Evolutionary conservation across 2,329 filamentous ascomycete species (phyloP).

Genomic region (Xylaria sp.): DNA sequence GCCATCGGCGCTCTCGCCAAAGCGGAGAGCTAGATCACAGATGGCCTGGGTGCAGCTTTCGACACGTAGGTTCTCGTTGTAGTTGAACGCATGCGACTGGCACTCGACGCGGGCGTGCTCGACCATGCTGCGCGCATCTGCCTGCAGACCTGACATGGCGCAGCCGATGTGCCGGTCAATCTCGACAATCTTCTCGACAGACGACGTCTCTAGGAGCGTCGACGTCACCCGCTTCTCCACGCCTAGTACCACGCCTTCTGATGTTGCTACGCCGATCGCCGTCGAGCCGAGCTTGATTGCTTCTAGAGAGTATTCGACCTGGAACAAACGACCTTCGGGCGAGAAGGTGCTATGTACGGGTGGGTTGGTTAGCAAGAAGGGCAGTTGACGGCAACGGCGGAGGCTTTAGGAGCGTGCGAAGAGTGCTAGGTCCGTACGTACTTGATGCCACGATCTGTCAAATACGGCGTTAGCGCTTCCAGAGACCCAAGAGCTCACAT

Average conservation of each 20-base stretch:
- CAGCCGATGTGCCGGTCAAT: constrained; percentile 99
- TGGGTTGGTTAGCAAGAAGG: constrained; percentile 25
- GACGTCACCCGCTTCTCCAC: constrained; percentile 99
- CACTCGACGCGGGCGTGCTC: constrained; percentile 98
- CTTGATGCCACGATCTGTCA: constrained; percentile 97
- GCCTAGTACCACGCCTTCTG: constrained; percentile 93
- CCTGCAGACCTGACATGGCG: constrained; percentile 98
- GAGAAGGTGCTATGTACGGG: constrained; percentile 85
- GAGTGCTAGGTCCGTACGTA: constrained; percentile 58
- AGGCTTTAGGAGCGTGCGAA: constrained; percentile 22
- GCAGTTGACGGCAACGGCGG: constrained; percentile 5
- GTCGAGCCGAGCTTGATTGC: constrained; percentile 99
- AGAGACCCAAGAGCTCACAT: constrained; percentile 15
- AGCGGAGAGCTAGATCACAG: constrained; percentile 94
- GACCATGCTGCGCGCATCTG: constrained; percentile 96
- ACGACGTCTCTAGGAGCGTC: constrained; percentile 95
- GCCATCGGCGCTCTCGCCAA: constrained; percentile 96
- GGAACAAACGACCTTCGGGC: constrained; percentile 98
- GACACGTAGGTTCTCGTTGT: constrained; percentile 92
- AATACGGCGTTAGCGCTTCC: constrained; percentile 43
- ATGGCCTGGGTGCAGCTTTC: constrained; percentile 99
- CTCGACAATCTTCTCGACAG: constrained; percentile 99
- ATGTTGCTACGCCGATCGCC: constrained; percentile 96
- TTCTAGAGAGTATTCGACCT: constrained; percentile 99
- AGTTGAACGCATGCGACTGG: constrained; percentile 98